Conservation (phyloP, 768 basidiomycete species). For the Lentinula lateritia region DNA sequence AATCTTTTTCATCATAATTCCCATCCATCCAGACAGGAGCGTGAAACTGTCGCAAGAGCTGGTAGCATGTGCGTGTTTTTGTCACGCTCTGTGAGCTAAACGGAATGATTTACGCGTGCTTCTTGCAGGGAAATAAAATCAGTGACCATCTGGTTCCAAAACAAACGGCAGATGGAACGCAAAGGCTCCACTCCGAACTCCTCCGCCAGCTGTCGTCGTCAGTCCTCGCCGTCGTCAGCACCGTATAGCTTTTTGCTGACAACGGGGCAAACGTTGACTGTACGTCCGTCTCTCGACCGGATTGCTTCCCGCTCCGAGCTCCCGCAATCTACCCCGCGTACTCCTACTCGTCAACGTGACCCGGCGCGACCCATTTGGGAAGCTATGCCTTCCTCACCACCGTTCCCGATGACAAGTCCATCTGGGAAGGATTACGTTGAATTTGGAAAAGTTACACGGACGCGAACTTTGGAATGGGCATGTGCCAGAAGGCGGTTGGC, state of each 20-base stretch:
- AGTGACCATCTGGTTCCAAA: constrained; percentile 83
- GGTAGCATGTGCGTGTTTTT: constrained; percentile 54
- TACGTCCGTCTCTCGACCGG: constrained; percentile 45
- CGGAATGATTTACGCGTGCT: constrained; percentile 1
- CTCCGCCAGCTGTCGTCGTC: constrained; percentile 10
- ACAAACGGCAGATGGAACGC: constrained; percentile 60
- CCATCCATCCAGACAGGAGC: constrained; percentile 70
- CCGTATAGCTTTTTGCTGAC: not conserved
- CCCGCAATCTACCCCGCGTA: constrained; percentile 10
- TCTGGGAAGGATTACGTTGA: constrained; percentile 39
- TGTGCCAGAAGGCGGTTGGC: constrained; percentile 43
- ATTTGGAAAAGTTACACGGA: constrained; percentile 39
- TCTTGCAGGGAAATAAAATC: constrained; percentile 55
- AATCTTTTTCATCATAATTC: constrained; percentile 67
- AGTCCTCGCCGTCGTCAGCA: not conserved
- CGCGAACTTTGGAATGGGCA: constrained; percentile 68
- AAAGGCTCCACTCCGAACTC: constrained; percentile 17
- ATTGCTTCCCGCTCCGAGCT: constrained; percentile 52
- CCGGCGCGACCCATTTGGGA: constrained; percentile 40
- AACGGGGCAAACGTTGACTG: not conserved
- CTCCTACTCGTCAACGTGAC: constrained; percentile 10
- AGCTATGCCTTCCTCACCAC: constrained; percentile 61
- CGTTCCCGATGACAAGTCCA: constrained; percentile 49
- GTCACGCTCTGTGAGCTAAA: constrained; percentile 4
- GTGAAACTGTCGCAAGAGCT: constrained; percentile 55